These are phyloP conservation scores for Echites panduratus DNA, from an alignment of 257 asterid species.

Conservation along the genomic window DNA sequence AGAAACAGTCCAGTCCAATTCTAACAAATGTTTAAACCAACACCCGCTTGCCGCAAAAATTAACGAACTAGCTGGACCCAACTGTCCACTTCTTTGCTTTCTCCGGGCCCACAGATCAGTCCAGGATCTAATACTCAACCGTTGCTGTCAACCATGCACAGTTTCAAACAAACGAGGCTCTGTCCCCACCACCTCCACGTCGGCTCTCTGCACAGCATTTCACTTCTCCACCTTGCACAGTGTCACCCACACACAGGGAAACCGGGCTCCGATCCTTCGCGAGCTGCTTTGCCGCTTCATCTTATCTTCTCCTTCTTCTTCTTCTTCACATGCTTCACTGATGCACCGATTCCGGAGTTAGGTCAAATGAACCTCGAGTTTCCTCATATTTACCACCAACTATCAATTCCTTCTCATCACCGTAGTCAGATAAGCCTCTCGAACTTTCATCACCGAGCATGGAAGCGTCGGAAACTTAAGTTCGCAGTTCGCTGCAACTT, in stretches of 20 bases:
- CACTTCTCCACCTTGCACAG: slow-evolving; percentile 13
- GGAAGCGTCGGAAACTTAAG: slow-evolving; percentile 60
- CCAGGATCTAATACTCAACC: neutral
- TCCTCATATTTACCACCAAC: slow-evolving; percentile 15
- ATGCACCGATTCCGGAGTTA: neutral
- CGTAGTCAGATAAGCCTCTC: slow-evolving; percentile 9
- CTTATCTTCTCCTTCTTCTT: neutral
- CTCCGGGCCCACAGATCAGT: neutral
- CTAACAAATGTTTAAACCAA: neutral
- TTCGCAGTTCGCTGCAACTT: slow-evolving; percentile 11
- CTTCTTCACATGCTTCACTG: neutral
- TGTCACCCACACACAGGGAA: neutral
- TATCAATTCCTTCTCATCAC: slow-evolving; percentile 24
- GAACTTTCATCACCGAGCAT: slow-evolving; percentile 31
- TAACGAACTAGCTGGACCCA: neutral
- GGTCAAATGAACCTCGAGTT: slow-evolving; percentile 42
- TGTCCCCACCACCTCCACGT: slow-evolving; percentile 20
- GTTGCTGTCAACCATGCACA: neutral
- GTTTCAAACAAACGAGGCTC: neutral
- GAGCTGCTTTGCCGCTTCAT: neutral
- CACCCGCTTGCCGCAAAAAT: neutral
- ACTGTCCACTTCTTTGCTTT: neutral
- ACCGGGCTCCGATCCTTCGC: neutral
- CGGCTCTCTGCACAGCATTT: slow-evolving; percentile 2
- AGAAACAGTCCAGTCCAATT: neutral